Evolutionary conservation across 2,329 filamentous ascomycete species (phyloP).

Genomic region (Beauveria medogensis): DNA sequence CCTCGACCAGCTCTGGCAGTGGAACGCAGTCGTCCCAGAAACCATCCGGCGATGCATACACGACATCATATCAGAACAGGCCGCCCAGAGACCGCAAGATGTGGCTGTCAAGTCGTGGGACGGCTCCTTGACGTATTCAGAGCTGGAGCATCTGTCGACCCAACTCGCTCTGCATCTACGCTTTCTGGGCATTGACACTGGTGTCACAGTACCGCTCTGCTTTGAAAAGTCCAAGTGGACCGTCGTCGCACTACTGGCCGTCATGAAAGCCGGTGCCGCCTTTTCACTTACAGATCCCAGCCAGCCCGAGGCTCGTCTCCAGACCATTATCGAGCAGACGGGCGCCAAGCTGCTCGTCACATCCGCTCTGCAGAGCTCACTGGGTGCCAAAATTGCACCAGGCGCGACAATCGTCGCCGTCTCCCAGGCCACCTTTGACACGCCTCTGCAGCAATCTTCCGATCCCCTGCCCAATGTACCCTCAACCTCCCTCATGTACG

Average conservation of each 20-base stretch:
- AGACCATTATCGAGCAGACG: conserved; percentile 37
- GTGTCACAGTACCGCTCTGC: conserved; percentile 39
- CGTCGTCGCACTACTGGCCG: conserved; percentile 34
- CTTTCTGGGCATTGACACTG: conserved; percentile 27
- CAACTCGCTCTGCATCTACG: conserved; percentile 32
- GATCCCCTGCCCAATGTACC: conserved; percentile 31
- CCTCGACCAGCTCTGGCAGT: conserved; percentile 36
- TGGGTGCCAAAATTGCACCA: conserved; percentile 30
- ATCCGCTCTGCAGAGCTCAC: conserved; percentile 29
- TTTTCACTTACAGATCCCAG: conserved; percentile 40
- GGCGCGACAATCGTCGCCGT: conserved; percentile 26
- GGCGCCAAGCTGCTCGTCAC: conserved; percentile 31
- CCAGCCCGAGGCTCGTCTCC: conserved; percentile 36
- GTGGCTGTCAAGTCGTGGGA: conserved; percentile 43
- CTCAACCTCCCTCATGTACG: conserved; percentile 36
- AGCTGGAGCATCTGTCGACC: conserved; percentile 35
- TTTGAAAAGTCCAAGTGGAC: conserved; percentile 43
- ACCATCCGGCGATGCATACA: conserved; percentile 37
- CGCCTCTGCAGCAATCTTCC: conserved; percentile 13
- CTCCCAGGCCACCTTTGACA: conserved; percentile 22
- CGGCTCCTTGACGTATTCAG: conserved; percentile 36
- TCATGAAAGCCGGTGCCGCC: conserved; percentile 41
- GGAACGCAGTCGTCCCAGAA: conserved; percentile 35
- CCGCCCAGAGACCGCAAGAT: conserved; percentile 27
- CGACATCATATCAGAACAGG: conserved; percentile 35